A percentile compares a stretch with the other conserved stretches of the same genome.
Conservation (phyloP, 768 basidiomycete genomes). For the Grammothele lineata region DNA sequence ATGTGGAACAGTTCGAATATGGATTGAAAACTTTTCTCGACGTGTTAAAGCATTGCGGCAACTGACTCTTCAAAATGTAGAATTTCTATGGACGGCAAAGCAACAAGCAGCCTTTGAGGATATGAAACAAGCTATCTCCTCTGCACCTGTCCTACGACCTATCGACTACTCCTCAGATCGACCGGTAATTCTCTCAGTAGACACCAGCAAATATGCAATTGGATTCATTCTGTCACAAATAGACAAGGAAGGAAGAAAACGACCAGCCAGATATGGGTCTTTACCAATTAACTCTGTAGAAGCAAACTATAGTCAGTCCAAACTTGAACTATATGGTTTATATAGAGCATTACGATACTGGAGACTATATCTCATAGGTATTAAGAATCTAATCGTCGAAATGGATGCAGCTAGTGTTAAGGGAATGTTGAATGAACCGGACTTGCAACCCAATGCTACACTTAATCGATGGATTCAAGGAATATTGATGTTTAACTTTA, state of each 20-base stretch:
- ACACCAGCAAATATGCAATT: slow-evolving; percentile 31
- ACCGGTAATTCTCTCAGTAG: slow-evolving; percentile 33
- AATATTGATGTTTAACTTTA: slow-evolving; percentile 35
- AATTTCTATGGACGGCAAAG: too few species aligned
- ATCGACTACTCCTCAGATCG: slow-evolving; percentile 28
- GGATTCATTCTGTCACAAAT: slow-evolving; percentile 37
- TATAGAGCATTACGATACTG: slow-evolving; percentile 18
- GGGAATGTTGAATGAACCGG: slow-evolving; percentile 38
- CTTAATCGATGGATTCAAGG: slow-evolving; percentile 40
- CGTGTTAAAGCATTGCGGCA: too few species aligned
- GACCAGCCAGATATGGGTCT: slow-evolving; percentile 30
- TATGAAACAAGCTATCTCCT: slow-evolving; percentile 24
- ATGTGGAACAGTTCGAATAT: too few species aligned
- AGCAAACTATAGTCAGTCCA: slow-evolving; percentile 23
- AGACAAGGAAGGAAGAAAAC: slow-evolving; percentile 10
- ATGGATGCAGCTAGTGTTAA: slow-evolving; percentile 38
- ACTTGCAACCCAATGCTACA: slow-evolving; percentile 31
- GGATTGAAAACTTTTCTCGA: too few species aligned
- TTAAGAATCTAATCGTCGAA: slow-evolving; percentile 29
- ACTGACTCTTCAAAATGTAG: too few species aligned
- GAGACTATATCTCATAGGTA: slow-evolving; percentile 25
- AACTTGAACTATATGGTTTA: slow-evolving; percentile 26
- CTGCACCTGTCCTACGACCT: slow-evolving; percentile 25
- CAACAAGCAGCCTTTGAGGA: slow-evolving; percentile 21
- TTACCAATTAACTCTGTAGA: slow-evolving; percentile 27